Evolutionary conservation across 495 filamentous ascomycete genomes (phyloP).

Genomic region (Parathielavia appendiculata): DNA sequence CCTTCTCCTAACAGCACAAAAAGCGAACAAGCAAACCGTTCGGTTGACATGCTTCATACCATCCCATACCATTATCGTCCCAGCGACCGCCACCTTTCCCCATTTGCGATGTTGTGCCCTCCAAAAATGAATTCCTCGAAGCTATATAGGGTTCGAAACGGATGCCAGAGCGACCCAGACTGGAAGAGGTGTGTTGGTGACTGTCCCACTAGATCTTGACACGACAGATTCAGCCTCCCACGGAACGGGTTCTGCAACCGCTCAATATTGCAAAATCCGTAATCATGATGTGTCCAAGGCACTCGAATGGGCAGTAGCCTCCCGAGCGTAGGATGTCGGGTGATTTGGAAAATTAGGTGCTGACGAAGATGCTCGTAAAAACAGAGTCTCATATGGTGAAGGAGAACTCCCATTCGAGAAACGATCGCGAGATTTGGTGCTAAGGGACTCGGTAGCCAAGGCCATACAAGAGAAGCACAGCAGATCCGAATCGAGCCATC

Average conservation of each 20-base stretch:
- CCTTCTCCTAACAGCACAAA: conserved; percentile 22
- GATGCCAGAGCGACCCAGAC: conserved; percentile 17
- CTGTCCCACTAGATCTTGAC: conserved; percentile 33
- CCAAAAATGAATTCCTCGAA: conserved; percentile 26
- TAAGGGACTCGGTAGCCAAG: conserved; percentile 1
- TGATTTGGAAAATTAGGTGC: conserved; percentile 50
- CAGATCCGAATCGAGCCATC: background rate
- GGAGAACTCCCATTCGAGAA: conserved; percentile 31
- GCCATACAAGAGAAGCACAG: background rate
- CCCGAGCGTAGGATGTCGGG: conserved; percentile 54
- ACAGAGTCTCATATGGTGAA: conserved; percentile 34
- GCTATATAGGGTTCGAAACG: conserved; percentile 25
- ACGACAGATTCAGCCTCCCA: conserved; percentile 24
- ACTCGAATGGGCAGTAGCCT: conserved; percentile 47
- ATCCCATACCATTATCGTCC: conserved; percentile 7
- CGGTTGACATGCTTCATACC: background rate
- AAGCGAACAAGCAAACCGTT: conserved; percentile 9
- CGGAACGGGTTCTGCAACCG: conserved; percentile 21
- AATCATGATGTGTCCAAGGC: conserved; percentile 58
- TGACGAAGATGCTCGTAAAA: conserved; percentile 50
- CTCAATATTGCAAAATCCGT: conserved; percentile 52
- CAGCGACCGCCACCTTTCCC: background rate
- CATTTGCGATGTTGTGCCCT: conserved; percentile 15
- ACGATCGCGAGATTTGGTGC: conserved; percentile 28
- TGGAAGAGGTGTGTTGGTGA: conserved; percentile 21